Percentiles rank a stretch among this genome's conserved stretches.
phyloP scores from a whole-genome alignment of 2,329 filamentous ascomycete species.

The Exophiala sideris region DNA sequence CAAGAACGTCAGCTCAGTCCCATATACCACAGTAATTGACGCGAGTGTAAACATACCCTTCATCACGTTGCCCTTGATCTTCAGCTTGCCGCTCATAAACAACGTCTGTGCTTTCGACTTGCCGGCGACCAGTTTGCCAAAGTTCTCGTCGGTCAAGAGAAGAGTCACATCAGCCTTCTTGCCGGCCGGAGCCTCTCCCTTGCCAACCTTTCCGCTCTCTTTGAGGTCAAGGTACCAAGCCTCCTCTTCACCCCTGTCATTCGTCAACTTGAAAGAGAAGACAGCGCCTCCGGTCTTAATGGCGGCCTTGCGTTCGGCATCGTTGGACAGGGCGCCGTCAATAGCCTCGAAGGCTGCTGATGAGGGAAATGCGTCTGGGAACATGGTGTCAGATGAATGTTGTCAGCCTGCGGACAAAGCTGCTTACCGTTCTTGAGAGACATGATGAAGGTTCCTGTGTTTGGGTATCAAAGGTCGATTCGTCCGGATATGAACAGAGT shows the following conservation, averaged over 20 bases:
- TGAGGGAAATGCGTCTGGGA: constrained; percentile 67
- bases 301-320: constrained; percentile 76
- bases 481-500: neutral
- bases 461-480: neutral
- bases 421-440: constrained; percentile 68
- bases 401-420: neutral
- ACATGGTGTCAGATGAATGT: neutral
- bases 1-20: neutral
- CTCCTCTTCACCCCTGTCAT: constrained; percentile 71
- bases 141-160: constrained; percentile 78
- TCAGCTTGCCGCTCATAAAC: constrained; percentile 98
- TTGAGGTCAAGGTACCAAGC: constrained; percentile 97
- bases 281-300: constrained; percentile 84
- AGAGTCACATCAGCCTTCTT: constrained; percentile 88
- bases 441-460: constrained; percentile 49
- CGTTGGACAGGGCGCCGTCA: constrained; percentile 66
- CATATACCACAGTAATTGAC: constrained; percentile 31
- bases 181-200: constrained; percentile 65
- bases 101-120: constrained; percentile 92
- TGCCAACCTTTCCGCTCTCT: constrained; percentile 76
- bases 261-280: constrained; percentile 92
- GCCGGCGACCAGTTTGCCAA: constrained; percentile 74
- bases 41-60: constrained; percentile 51
- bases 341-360: constrained; percentile 91
- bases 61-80: constrained; percentile 98